Evolutionary conservation across 805 yeast genomes (phyloP), one percentile per base, ranked within the genome.

Genomic region (Wickerhamomyces bovis): DNA sequence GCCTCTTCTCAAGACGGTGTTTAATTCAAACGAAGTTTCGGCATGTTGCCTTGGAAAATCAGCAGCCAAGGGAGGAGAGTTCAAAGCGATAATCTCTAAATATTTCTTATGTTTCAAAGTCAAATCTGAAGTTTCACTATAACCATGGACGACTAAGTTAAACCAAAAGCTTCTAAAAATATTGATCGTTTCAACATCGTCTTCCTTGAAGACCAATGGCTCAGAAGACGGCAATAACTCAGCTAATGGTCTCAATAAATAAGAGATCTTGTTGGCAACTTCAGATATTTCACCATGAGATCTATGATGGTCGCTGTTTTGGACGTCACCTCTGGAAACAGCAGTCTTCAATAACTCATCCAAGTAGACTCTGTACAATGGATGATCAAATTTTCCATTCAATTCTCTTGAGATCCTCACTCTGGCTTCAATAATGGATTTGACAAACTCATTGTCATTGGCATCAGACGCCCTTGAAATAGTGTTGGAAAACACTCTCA

Each of bases 161-260:
- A 88, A 89, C 99, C 99, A 94, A 39, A 89, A 80, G 64, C 94
- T 85, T 59, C 95, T 77, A 70, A 92, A 88, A 49, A 82, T 69
- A 41, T 76, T 73, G 42, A 80, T 68, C 2, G 68, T 69, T 36
- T 78, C 77, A 52, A 83, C 78, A 9, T 61, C 55, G 16, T 67
- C 66, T n/a, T 62, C 53, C n/a, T 64, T 66, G 15, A 61, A 43
- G 12, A 58, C 63, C 20, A 70, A 56, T 0, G 85, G 80, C 6
- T 60, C 54, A 25, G 73, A 72, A 33, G 70, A 67, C 4, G 97
- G 96, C 46, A 90, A 67, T 36, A 90, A 65, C 21, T 71, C 72
- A 0, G 97, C 94, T 49, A 92, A 71, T 0, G 97, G 96, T 36
- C 71, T 75, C 46, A 94, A 70, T 52, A 78, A 77, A 12, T 73